phyloP scores from a whole-genome alignment of 2,329 filamentous ascomycete genomes.

The Chrysoporthe puriensis region DNA sequence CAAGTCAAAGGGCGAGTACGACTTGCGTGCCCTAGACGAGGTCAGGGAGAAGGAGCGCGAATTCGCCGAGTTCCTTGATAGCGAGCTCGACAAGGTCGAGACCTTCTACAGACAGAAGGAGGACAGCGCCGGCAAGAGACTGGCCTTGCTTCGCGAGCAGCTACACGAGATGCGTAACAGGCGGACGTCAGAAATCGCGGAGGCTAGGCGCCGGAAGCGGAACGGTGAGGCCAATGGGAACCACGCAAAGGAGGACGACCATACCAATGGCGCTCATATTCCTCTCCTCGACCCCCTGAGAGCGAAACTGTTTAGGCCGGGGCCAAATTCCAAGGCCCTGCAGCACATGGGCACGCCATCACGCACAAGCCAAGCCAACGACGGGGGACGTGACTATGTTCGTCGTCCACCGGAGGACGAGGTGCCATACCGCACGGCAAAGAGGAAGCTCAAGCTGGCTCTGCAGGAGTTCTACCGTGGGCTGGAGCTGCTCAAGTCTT shows the following conservation, averaged over 20 bases:
- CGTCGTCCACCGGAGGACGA: constrained; percentile 57
- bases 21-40: constrained; percentile 48
- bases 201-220: constrained; percentile 43
- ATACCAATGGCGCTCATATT: constrained; percentile 43
- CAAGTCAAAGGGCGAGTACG: constrained; percentile 46
- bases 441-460: constrained; percentile 87
- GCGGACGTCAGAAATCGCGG: constrained; percentile 71
- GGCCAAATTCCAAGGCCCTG: constrained; percentile 64
- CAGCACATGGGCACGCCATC: constrained; percentile 58
- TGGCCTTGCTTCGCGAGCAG: constrained; percentile 76
- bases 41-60: constrained; percentile 77
- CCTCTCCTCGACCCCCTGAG: constrained; percentile 53
- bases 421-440: constrained; percentile 84
- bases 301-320: constrained; percentile 57
- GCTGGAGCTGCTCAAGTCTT: constrained; percentile 89
- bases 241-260: constrained; percentile 31
- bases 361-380: constrained; percentile 38
- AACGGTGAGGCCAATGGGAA: constrained; percentile 31
- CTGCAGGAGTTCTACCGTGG: constrained; percentile 92
- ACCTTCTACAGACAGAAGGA: constrained; percentile 88
- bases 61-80: constrained; percentile 84
- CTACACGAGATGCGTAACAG: constrained; percentile 91
- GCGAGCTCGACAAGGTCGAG: constrained; percentile 89
- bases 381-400: constrained; percentile 52
- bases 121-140: constrained; percentile 74